Conservation (phyloP, 1,284 basidiomycete species). For the Microbotryomycetes sp. region DNA sequence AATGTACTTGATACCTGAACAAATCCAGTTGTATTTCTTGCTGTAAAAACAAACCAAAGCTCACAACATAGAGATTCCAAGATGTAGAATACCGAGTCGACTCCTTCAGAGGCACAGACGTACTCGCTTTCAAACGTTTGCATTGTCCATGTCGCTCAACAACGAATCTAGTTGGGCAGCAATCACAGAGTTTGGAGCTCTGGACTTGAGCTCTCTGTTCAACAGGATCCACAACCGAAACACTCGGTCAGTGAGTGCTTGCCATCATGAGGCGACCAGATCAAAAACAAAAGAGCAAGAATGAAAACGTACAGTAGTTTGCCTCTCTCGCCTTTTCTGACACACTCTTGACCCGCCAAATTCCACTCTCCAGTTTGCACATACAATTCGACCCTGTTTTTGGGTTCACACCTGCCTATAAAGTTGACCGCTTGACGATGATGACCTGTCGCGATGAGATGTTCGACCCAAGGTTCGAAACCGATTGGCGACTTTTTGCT, state of each 20-base stretch:
- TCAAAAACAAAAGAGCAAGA: background rate
- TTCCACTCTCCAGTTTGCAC: constrained; percentile 46
- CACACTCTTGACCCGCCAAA: constrained; percentile 24
- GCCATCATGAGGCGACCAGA: background rate
- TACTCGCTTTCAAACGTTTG: background rate
- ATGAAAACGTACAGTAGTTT: constrained; percentile 17
- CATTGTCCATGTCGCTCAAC: background rate
- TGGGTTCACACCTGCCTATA: constrained; percentile 72
- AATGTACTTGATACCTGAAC: too few relatives aligned
- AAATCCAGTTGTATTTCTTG: too few relatives aligned
- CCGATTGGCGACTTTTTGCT: constrained; percentile 88
- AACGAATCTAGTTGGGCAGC: constrained; percentile 22
- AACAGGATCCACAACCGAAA: too few relatives aligned
- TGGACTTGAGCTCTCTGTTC: constrained; percentile 18
- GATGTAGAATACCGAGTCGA: too few relatives aligned
- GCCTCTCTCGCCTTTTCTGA: constrained; percentile 20
- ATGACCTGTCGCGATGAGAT: constrained; percentile 64
- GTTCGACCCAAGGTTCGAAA: constrained; percentile 83
- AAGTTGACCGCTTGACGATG: constrained; percentile 64
- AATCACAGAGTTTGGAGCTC: constrained; percentile 27
- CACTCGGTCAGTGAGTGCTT: background rate
- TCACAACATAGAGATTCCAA: too few relatives aligned
- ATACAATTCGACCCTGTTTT: constrained; percentile 74
- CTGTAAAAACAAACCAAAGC: too few relatives aligned
- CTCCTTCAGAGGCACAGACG: too few relatives aligned